Base-by-base conservation (phyloP, 2,329 filamentous ascomycete genomes). In the Botryotinia convoluta region DNA sequence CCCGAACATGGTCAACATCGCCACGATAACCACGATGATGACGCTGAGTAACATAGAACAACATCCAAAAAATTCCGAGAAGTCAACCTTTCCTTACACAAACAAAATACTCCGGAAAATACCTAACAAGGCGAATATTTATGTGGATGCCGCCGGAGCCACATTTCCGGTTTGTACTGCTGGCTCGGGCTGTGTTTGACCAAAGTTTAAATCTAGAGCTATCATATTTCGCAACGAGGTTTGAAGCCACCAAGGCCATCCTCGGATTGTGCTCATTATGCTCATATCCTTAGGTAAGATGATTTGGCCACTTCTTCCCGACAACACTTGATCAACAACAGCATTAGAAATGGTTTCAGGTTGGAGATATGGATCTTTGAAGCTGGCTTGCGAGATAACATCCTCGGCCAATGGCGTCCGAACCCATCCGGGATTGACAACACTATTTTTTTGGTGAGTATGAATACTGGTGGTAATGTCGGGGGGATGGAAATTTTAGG, bases 361-460 rank as follows among this genome's bases (percentile, higher is more conserved):
- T 76, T 88, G 83, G 75, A 92, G 82, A 57, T 87, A 79, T 2
- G 85, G 84, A 74, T 85, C 81, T 26, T 88, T 75, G 77, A 87
- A 89, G 0, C 82, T 83, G 75, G 84, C 81, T 63, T 83, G 83
- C 16, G 85, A 83, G 9, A 84, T 81, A 76, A 90, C 85, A 2
- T 86, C 86, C 35, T 83, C 82, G 75, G 90, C 90, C 29, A 92
- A 83, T 60, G 85, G 81, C 3, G 86, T 92, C 77, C 84, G 86
- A 77, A 85, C 89, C 82, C 88, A 91, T 68, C 84, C 87, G 77
- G 89, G 90, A 76, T 88, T 88, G 70, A 92, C 86, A n/a, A 90
- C 78, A 37, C 93, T 86, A 20, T 61, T 60, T 62, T 12, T 12
- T 39, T 59, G 35, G 54, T 74, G 22, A 74, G 68, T 42, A 62